phyloP scores from a whole-genome alignment of 108 stramenopile genomes.

The Craspedostauros australis region DNA sequence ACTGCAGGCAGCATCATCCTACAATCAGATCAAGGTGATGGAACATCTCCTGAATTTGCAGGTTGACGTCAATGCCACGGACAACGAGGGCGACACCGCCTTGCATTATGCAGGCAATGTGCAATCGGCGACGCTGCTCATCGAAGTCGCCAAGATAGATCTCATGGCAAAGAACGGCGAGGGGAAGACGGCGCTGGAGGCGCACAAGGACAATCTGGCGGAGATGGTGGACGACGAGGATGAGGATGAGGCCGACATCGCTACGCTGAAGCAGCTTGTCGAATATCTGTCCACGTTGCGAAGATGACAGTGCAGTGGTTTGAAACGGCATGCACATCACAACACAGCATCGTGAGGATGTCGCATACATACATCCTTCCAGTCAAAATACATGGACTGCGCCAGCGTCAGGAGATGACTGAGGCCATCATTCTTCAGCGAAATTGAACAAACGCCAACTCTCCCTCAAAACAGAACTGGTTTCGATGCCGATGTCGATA shows the following conservation, averaged over 20 bases:
- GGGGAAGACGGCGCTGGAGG: slow-evolving; percentile 46
- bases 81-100: slow-evolving; percentile 65
- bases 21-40: slow-evolving; percentile 36
- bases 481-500: no score
- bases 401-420: no score
- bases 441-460: no score
- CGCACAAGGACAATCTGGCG: slow-evolving; percentile 41
- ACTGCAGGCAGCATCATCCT: slow-evolving; percentile 58
- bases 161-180: slow-evolving; percentile 16
- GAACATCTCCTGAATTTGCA: slow-evolving; percentile 21
- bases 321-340: no score
- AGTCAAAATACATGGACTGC: no score
- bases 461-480: no score
- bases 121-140: slow-evolving; percentile 29
- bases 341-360: no score
- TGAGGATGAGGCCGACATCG: slow-evolving; percentile 41
- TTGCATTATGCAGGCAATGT: slow-evolving; percentile 53
- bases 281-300: slow-evolving; percentile 21
- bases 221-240: slow-evolving; percentile 48
- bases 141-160: slow-evolving; percentile 31
- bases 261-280: slow-evolving; percentile 25
- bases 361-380: no score
- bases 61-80: slow-evolving; percentile 20
- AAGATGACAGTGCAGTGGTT: no score
- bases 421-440: no score